Conservation (phyloP, 495 filamentous ascomycete genomes). For the Amniculicola lignicola region DNA sequence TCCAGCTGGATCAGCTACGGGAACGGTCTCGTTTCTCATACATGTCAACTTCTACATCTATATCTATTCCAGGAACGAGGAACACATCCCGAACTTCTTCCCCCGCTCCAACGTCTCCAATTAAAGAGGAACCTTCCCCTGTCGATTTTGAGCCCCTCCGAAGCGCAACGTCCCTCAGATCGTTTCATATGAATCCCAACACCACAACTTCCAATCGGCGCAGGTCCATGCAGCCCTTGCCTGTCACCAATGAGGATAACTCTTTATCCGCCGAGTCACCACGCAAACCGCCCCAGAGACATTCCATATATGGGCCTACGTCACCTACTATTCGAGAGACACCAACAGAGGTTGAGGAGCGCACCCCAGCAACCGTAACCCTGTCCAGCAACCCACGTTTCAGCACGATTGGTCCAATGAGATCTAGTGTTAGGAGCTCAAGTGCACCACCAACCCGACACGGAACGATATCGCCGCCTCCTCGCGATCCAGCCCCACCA, state of each 20-base stretch:
- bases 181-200: conserved; percentile 34
- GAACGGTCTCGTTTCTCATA: conserved; percentile 34
- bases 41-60: conserved; percentile 31
- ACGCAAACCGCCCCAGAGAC: conserved; percentile 9
- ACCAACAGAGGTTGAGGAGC: background rate
- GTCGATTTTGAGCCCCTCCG: conserved; percentile 29
- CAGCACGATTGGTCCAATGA: conserved; percentile 10
- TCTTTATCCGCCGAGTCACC: conserved; percentile 17
- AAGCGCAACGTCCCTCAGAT: conserved; percentile 30
- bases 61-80: conserved; percentile 30
- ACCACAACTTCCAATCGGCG: conserved; percentile 28
- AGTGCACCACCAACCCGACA: conserved; percentile 29
- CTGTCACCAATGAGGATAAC: conserved; percentile 27
- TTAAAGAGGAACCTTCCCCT: conserved; percentile 22
- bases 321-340: conserved; percentile 14
- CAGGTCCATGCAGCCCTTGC: conserved; percentile 37
- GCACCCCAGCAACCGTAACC: conserved; percentile 11
- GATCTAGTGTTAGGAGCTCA: conserved; percentile 20
- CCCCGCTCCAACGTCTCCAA: conserved; percentile 34
- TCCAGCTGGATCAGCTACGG: conserved; percentile 34
- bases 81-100: conserved; percentile 36
- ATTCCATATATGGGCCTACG: conserved; percentile 26
- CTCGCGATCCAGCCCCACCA: conserved; percentile 15
- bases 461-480: conserved; percentile 16
- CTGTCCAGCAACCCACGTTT: conserved; percentile 7